These are phyloP conservation scores for Colletotrichum orchidophilum DNA, from an alignment of 2,329 filamentous ascomycete species.

Conservation along the genomic window DNA sequence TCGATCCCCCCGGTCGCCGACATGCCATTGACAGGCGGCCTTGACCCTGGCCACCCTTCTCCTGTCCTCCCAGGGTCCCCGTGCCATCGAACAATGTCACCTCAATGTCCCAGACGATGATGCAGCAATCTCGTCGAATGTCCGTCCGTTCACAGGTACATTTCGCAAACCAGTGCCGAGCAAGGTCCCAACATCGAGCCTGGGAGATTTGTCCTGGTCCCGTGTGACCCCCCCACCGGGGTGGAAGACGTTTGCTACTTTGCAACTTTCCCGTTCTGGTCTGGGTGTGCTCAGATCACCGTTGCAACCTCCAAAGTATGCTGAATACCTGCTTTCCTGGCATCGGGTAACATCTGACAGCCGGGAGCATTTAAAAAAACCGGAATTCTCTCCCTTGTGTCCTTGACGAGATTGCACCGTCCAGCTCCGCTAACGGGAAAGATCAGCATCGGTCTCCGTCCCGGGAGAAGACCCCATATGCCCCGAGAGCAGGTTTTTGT, in stretches of 20 bases:
- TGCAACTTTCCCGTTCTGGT: background rate
- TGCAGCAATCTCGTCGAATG: background rate
- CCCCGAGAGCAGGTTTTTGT: background rate
- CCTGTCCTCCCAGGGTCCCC: too few relatives aligned
- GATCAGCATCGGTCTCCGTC: too few relatives aligned
- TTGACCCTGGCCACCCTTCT: too few relatives aligned
- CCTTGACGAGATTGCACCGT: background rate
- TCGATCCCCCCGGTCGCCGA: background rate
- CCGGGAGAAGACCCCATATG: background rate
- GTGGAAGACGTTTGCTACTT: too few relatives aligned
- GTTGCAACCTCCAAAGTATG: background rate
- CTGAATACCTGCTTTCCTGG: background rate
- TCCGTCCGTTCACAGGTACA: background rate
- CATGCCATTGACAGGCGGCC: too few relatives aligned
- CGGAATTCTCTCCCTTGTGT: background rate
- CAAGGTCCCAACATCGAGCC: background rate
- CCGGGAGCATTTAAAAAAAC: background rate
- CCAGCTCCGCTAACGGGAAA: background rate
- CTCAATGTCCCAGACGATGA: background rate
- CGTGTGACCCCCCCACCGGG: background rate
- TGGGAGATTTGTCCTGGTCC: too few relatives aligned
- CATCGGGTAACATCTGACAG: background rate
- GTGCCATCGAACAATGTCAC: background rate
- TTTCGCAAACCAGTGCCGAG: background rate
- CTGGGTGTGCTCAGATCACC: background rate